Evolutionary conservation across 805 yeast species (phyloP), one percentile per base, ranked within the genome.

Genomic region (Komagataella mondaviorum): DNA sequence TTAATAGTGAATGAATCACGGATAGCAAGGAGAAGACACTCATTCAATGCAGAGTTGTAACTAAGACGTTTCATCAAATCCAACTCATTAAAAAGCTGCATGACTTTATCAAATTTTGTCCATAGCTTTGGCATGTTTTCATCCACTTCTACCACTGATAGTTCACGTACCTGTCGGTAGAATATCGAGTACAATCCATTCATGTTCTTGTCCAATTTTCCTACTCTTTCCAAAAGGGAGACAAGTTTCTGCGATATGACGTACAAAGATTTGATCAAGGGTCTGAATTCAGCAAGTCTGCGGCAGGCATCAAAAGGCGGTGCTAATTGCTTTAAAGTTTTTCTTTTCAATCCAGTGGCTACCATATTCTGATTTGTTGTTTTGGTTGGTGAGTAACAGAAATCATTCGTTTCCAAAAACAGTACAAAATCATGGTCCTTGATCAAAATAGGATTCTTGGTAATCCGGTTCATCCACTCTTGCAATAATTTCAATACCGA

Each of bases 241-340:
- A 72, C 64, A 30, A 90, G 65, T 59, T 77, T 82, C 53, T 75
- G 79, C 1, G 83, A 68, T 22, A 67, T 67, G 50, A 81, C 71
- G 63, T 88, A 87, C 12, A 87, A 72, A 7, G 83, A 74, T 66
- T 93, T 93, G 44, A 90, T 83, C 63, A 84, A 62, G 1, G 99
- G 99, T 55, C 99, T 71, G 64, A 90, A 88, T 49, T 79, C 85
- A 0, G 93, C 89, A 54, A 93, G 73, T 55, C 84, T 93, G 23
- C 77, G 74, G 48, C 81, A 83, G 45, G 88, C 91, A 66, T 91
- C 99, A 59, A 83, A 88, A 0, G 99, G 99, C 1, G 95, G 87
- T 46, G 86, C 83, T 47, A 90, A 75, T 63, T 93, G 99, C 64
- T 93, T 93, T 60, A 93, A 73, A 1, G 98, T 89, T 64, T 86